phyloP scores from a whole-genome alignment of 805 yeast genomes.

The Yarrowia yakushimensis region DNA sequence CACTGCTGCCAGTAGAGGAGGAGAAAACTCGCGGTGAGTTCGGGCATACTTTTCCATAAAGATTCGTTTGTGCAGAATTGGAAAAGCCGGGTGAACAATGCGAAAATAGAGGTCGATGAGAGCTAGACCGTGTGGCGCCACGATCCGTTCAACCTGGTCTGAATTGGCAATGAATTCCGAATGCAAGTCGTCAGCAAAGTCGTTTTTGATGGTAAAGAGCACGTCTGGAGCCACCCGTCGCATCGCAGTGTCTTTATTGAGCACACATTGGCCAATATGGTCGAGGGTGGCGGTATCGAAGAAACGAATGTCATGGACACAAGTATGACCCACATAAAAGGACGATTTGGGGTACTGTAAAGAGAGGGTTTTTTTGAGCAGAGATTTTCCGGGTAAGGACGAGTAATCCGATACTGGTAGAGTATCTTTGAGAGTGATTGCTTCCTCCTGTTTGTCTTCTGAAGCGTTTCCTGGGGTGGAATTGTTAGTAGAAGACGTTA shows the following conservation, averaged over 20 bases:
- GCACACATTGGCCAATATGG: conserved; percentile 75
- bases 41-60: conserved; percentile 87
- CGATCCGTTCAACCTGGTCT: conserved; percentile 77
- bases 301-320: conserved; percentile 71
- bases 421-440: neutral
- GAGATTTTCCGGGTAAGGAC: conserved; percentile 56
- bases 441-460: neutral
- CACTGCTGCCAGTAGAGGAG: conserved; percentile 87
- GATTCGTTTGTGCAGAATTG: conserved; percentile 85
- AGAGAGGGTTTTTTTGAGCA: conserved; percentile 65
- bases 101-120: conserved; percentile 69
- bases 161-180: conserved; percentile 69
- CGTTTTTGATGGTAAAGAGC: conserved; percentile 71
- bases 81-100: conserved; percentile 86
- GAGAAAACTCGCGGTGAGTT: conserved; percentile 87
- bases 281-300: conserved; percentile 61
- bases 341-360: conserved; percentile 87
- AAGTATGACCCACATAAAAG: conserved; percentile 83
- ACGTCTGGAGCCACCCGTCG: conserved; percentile 75
- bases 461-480: neutral
- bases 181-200: conserved; percentile 66
- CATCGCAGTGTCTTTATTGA: conserved; percentile 61
- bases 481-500: neutral
- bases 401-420: conserved; percentile 65
- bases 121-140: conserved; percentile 89